A percentile compares a stretch with the other conserved stretches of the same genome.
These are phyloP conservation scores for Xerocomellus chrysenteron DNA, from an alignment of 768 basidiomycete species.

Conservation along the genomic window DNA sequence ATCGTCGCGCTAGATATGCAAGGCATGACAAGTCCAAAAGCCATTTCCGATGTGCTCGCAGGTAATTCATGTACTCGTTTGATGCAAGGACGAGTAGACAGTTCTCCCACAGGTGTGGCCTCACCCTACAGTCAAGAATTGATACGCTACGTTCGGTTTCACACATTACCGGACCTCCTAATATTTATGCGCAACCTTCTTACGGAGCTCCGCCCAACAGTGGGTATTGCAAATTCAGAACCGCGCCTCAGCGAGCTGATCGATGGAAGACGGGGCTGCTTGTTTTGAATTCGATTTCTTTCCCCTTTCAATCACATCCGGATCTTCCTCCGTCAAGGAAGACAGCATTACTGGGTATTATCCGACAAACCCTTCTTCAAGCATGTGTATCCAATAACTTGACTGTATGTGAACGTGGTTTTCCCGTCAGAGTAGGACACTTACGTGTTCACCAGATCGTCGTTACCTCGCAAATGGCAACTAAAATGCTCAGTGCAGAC, in stretches of 20 bases:
- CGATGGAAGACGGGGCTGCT: conserved; percentile 49
- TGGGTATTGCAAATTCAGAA: conserved; percentile 31
- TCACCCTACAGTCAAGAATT: conserved; percentile 28
- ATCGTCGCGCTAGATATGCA: conserved; percentile 42
- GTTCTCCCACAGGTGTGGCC: conserved; percentile 41
- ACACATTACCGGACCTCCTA: conserved; percentile 54
- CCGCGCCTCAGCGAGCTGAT: conserved; percentile 9
- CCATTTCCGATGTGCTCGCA: conserved; percentile 32
- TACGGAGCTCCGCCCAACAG: conserved; percentile 48
- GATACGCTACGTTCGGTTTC: conserved; percentile 34
- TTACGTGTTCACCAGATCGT: conserved; percentile 41
- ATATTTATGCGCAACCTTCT: conserved; percentile 56
- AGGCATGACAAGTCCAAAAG: conserved; percentile 42
- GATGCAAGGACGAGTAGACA: conserved; percentile 6
- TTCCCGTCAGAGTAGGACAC: not conserved
- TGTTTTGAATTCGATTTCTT: conserved; percentile 65
- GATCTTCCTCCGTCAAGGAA: conserved; percentile 39
- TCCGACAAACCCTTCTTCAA: conserved; percentile 54
- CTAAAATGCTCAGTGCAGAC: conserved; percentile 62
- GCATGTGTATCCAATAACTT: conserved; percentile 47
- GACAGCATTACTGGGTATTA: conserved; percentile 45
- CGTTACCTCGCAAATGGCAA: conserved; percentile 67
- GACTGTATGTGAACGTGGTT: conserved; percentile 40
- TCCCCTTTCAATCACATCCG: conserved; percentile 56
- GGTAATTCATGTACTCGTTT: conserved; percentile 19